phyloP scores from a whole-genome alignment of 495 filamentous ascomycete species.

The Aspergillus olivimuriae region DNA sequence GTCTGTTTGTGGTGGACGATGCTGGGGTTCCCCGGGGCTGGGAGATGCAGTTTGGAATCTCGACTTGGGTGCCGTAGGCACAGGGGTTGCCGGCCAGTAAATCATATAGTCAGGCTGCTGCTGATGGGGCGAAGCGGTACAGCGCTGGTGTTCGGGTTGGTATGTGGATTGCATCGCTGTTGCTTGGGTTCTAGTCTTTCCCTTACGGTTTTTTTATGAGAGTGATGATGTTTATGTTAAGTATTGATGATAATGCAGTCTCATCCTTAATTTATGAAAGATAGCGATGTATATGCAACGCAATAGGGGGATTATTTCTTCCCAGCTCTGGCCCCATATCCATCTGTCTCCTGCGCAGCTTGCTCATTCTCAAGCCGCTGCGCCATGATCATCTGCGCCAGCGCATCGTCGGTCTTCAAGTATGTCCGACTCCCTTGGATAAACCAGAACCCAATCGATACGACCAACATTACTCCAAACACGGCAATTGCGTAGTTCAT shows the following conservation, averaged over 20 bases:
- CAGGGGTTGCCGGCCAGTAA: not conserved
- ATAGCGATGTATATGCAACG: no score
- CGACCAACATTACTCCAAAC: conserved; percentile 44
- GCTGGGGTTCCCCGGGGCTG: not conserved
- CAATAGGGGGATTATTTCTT: no score
- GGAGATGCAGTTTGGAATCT: not conserved
- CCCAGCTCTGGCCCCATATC: no score
- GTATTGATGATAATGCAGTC: no score
- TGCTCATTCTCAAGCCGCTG: conserved; percentile 34
- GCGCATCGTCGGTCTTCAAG: conserved; percentile 35
- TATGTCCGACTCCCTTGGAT: conserved; percentile 30
- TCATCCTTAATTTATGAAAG: no score
- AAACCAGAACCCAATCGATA: conserved; percentile 37
- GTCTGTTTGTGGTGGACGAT: not conserved
- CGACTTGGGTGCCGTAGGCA: not conserved
- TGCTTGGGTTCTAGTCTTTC: not conserved
- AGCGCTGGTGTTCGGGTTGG: not conserved
- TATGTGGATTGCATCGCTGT: not conserved
- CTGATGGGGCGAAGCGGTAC: not conserved
- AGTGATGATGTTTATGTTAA: not conserved
- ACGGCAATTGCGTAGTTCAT: conserved; percentile 46
- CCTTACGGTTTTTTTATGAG: not conserved
- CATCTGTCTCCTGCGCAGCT: not conserved
- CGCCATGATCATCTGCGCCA: conserved; percentile 35
- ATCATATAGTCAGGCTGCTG: not conserved